Percentiles rank a stretch among this genome's conserved stretches.
Conservation (phyloP, 306 rosid genomes). For the Rosa rugosa region DNA sequence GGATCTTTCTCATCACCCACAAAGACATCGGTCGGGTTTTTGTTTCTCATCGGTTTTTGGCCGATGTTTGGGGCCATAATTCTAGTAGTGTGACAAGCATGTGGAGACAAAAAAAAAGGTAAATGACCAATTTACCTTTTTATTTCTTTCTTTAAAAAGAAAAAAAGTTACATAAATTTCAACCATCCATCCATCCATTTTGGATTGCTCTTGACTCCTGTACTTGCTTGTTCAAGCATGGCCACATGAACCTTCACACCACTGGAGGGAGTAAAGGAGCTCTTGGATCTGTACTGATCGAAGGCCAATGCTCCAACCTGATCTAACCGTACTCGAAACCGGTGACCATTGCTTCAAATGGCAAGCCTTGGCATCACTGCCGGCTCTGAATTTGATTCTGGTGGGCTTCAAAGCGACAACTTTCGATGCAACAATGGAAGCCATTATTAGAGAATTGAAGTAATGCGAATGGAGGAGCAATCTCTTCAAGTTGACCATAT, state of each 20-base stretch:
- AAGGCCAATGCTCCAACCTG: constrained; percentile 33
- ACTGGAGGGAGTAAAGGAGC: constrained; percentile 50
- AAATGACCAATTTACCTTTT: too few species aligned
- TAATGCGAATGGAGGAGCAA: constrained; percentile 4
- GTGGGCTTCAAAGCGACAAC: constrained; percentile 46
- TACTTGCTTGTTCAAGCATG: constrained; percentile 54
- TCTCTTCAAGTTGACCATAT: too few species aligned
- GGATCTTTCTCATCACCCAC: too few species aligned
- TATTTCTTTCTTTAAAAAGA: too few species aligned
- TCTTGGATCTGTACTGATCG: constrained; percentile 46
- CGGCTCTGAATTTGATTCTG: constrained; percentile 29
- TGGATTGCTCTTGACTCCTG: constrained; percentile 29
- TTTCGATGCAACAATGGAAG: constrained; percentile 62
- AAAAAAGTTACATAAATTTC: too few species aligned
- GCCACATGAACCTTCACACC: constrained; percentile 76
- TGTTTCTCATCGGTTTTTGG: too few species aligned
- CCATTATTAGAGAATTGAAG: constrained; percentile 43
- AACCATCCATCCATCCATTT: constrained; percentile 15
- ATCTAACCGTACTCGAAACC: constrained; percentile 13
- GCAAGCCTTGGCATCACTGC: constrained; percentile 22
- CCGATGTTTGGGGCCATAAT: too few species aligned
- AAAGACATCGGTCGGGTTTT: too few species aligned
- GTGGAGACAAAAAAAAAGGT: too few species aligned
- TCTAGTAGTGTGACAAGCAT: too few species aligned
- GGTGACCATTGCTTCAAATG: constrained; percentile 57